Evolutionary conservation across 2,329 filamentous ascomycete genomes (phyloP), one percentile per base, ranked within the genome.

Genomic region (Alternaria solani): DNA sequence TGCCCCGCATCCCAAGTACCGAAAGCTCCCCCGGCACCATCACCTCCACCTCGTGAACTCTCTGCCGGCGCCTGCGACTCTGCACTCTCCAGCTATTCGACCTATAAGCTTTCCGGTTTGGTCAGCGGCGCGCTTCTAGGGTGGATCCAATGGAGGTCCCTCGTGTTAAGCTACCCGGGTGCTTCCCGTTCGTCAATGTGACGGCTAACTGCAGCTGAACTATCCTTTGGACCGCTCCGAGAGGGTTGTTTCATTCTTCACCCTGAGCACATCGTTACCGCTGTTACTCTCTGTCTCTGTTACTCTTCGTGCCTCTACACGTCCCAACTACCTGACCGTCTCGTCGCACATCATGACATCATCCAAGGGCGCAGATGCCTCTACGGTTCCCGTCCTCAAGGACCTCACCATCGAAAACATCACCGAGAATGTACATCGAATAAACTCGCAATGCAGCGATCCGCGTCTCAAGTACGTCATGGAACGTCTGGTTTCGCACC

Each of bases 371-470:
- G 51, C 57, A 38, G 51, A 53, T 20, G 46, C 47, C 12, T 43
- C 63, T 20, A 57, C 56, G 34, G 55, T 68, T 16, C 65, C 65
- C 7, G 57, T 58, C 11, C 65, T 68, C 59, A 89, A 89, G 74
- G 88, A 93, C 78, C 83, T 93, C 36, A 93, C 89, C 1, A 89
- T 90, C 66, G 89, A 92, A 73, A 93, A 93, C 78, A 93, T 93
- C 78, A 93, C 91, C 55, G 86, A 90, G 51, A 93, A 93, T 72
- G 88, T 90, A 32, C 84, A 90, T 72, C 82, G 84, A 46, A 92
- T 93, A 78, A 94, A 94, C 80, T 90, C 89, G 9, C 86, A 89
- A 81, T 87, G 87, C 69, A 75, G 82, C 9, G 84, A 93, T 70
- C 81, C 84, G 23, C 86, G 92, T 20, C 80, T 92, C 62, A 89